Conservation (phyloP, 257 asterid genomes). For the Primulina tabacum region DNA sequence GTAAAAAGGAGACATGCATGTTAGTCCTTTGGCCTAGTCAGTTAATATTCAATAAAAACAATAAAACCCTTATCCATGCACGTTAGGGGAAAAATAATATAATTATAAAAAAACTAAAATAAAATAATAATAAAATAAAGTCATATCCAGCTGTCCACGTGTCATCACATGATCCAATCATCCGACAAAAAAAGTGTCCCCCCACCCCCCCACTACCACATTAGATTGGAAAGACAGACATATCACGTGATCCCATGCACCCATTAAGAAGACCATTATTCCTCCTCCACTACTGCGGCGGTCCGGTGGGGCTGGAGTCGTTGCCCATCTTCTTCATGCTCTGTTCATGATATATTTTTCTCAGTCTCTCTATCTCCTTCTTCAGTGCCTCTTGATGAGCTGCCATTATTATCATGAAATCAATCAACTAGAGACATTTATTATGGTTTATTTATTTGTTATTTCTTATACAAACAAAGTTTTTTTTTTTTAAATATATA, state of each 20-base stretch:
- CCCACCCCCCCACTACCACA: constrained; percentile 23
- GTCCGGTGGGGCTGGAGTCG: constrained; percentile 16
- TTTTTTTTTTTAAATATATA: no score
- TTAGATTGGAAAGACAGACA: constrained; percentile 29
- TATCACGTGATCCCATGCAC: constrained; percentile 37
- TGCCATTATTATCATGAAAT: constrained; percentile 12
- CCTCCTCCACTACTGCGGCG: constrained; percentile 35
- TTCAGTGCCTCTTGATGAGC: constrained; percentile 93
- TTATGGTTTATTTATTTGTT: no score
- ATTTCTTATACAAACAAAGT: no score
- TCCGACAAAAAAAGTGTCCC: constrained; percentile 12
- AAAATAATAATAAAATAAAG: neutral
- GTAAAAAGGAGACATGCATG: neutral
- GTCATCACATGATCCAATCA: constrained; percentile 18
- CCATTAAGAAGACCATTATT: constrained; percentile 16
- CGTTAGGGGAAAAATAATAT: neutral
- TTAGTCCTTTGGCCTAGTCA: neutral
- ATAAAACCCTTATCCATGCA: neutral
- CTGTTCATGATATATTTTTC: constrained; percentile 67
- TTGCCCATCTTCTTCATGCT: constrained; percentile 46
- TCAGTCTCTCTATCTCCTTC: constrained; percentile 78
- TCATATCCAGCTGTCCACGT: constrained; percentile 31
- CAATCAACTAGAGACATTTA: no score
- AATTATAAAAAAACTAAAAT: no score
- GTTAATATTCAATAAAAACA: neutral